phyloP scores from a whole-genome alignment of 345 rosid species.

The Cardiospermum halicacabum region DNA sequence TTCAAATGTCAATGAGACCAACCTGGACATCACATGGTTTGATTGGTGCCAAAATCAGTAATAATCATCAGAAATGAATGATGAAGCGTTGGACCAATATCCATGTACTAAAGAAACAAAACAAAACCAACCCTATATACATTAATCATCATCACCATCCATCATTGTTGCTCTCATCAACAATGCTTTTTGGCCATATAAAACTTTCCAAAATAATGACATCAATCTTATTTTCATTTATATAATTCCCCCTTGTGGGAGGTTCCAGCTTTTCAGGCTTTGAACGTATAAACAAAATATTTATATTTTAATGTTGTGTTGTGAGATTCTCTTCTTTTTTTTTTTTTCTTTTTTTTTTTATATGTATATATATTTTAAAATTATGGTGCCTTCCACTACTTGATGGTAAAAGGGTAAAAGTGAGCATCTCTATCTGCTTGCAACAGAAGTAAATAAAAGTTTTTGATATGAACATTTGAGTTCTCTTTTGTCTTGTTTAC shows the following conservation, averaged over 20 bases:
- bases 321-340: constrained; percentile 9
- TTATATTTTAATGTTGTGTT: neutral
- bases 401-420: neutral
- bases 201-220: neutral
- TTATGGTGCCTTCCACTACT: constrained; percentile 11
- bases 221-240: neutral
- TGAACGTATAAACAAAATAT: neutral
- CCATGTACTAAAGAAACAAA: too few relatives aligned
- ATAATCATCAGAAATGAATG: neutral
- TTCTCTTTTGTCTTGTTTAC: constrained; percentile 7
- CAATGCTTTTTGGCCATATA: neutral
- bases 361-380: too few relatives aligned
- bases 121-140: neutral
- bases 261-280: neutral
- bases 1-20: neutral
- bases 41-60: neutral
- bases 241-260: neutral
- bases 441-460: neutral
- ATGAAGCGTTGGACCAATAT: neutral
- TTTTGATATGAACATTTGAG: neutral
- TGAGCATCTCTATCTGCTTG: constrained; percentile 4
- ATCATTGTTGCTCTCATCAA: neutral
- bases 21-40: neutral
- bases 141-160: neutral
- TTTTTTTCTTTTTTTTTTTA: too few relatives aligned